Conservation (phyloP, 148 eudicot genomes). For the Rhododendron molle region DNA sequence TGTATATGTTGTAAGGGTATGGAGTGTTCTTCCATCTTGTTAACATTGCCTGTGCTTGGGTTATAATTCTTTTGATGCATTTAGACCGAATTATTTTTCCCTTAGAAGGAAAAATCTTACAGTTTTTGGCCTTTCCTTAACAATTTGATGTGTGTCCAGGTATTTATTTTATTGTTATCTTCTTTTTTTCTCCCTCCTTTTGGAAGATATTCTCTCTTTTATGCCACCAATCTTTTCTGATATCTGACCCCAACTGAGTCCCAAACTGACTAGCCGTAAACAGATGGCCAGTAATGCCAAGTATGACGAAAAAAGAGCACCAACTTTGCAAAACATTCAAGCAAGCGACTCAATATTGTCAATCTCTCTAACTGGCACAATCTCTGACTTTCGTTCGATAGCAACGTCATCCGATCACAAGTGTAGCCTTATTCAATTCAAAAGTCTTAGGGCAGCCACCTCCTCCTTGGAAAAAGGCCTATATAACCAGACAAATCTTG, state of each 20-base stretch:
- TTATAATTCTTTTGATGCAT: neutral
- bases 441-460: neutral
- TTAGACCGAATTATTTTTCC: neutral
- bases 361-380: neutral
- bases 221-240: neutral
- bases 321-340: neutral
- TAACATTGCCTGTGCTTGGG: neutral
- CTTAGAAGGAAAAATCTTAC: no score
- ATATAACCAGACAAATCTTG: neutral
- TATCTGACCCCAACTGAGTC: neutral
- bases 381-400: neutral
- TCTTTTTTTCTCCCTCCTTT: neutral
- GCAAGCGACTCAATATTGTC: neutral
- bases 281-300: neutral
- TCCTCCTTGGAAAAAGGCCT: neutral
- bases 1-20: neutral
- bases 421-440: neutral
- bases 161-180: neutral
- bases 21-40: neutral
- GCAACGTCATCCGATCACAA: neutral
- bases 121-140: neutral
- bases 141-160: neutral
- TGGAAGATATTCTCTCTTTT: neutral
- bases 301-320: neutral
- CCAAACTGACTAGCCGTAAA: neutral